Conservation (phyloP, 257 asterid species). For the Eucommia ulmoides region DNA sequence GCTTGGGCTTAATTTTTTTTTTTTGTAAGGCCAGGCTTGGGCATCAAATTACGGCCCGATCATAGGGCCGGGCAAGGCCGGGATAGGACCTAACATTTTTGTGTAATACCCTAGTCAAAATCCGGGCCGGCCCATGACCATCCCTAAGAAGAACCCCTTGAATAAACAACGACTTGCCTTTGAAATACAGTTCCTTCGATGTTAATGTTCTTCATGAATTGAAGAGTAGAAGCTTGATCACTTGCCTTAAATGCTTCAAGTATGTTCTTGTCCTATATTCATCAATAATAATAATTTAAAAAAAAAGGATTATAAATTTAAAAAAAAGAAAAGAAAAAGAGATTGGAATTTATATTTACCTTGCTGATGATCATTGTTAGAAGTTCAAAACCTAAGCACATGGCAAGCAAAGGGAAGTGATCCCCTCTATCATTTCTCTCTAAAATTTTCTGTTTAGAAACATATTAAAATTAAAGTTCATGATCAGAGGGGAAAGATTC, state of each 20-base stretch:
- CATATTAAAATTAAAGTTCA: slow-evolving; percentile 4
- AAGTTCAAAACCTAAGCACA: slow-evolving; percentile 94
- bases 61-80: too few species aligned
- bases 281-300: not conserved
- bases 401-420: slow-evolving; percentile 83
- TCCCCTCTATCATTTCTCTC: slow-evolving; percentile 81
- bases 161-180: slow-evolving; percentile 53
- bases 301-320: not conserved
- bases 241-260: slow-evolving; percentile 67
- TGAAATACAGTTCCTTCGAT: slow-evolving; percentile 61
- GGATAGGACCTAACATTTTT: too few species aligned
- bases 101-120: too few species aligned
- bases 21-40: too few species aligned
- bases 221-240: slow-evolving; percentile 74
- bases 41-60: too few species aligned
- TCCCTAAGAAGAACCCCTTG: too few species aligned
- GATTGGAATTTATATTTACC: slow-evolving; percentile 26
- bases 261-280: slow-evolving; percentile 46
- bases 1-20: too few species aligned
- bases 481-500: slow-evolving; percentile 1
- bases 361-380: slow-evolving; percentile 64
- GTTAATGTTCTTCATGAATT: slow-evolving; percentile 33
- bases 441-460: slow-evolving; percentile 48
- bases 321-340: not conserved
- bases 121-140: too few species aligned